These are phyloP conservation scores for Paecilomyces formosus DNA, from an alignment of 2,329 filamentous ascomycete species.

Conservation along the genomic window DNA sequence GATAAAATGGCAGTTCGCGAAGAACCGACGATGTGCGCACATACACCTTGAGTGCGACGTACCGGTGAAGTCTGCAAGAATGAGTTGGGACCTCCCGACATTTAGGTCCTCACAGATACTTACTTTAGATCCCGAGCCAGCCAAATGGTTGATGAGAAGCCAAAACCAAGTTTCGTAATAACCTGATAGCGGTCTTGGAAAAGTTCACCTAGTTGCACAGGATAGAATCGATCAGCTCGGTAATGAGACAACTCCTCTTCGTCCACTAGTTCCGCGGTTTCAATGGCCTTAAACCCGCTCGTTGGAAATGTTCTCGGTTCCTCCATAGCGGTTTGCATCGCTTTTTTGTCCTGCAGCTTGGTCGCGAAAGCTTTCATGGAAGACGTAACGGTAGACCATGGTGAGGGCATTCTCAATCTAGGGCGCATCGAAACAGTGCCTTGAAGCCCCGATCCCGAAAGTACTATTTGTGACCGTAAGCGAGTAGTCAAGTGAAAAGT, in stretches of 20 bases:
- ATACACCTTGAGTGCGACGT: not conserved
- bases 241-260: constrained; percentile 19
- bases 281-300: not conserved
- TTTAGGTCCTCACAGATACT: not conserved
- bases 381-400: too few relatives aligned
- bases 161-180: constrained; percentile 15
- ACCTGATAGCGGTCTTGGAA: constrained; percentile 18
- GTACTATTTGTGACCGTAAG: too few relatives aligned
- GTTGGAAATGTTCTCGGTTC: not conserved
- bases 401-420: too few relatives aligned
- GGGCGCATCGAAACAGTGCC: too few relatives aligned
- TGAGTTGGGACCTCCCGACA: not conserved
- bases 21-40: not conserved
- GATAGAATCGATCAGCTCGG: constrained; percentile 16
- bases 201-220: constrained; percentile 16
- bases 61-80: not conserved
- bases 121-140: not conserved
- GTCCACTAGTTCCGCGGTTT: constrained; percentile 1
- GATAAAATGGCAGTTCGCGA: not conserved
- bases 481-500: too few relatives aligned
- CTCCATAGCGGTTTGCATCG: too few relatives aligned
- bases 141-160: not conserved
- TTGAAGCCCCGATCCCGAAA: too few relatives aligned
- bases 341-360: too few relatives aligned
- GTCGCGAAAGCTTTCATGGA: too few relatives aligned